Evolutionary conservation across 257 asterid species (phyloP).

Genomic region (Verbena officinalis): DNA sequence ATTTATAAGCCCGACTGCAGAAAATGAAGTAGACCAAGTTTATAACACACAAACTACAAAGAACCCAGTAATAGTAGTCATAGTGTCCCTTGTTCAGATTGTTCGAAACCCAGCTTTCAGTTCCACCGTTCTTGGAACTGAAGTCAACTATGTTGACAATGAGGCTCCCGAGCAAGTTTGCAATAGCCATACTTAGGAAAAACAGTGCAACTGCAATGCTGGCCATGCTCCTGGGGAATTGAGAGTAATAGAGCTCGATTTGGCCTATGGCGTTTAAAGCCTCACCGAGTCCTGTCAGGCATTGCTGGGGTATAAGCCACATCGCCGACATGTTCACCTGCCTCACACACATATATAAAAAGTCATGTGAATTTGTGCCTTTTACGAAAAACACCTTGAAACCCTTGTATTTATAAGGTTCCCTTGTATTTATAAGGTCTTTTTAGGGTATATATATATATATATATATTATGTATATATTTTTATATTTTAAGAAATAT

Average conservation of each 20-base stretch:
- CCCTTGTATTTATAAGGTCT: too few relatives aligned
- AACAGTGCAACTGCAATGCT: slow-evolving; percentile 65
- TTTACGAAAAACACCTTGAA: too few relatives aligned
- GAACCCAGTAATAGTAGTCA: slow-evolving; percentile 75
- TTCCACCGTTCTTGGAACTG: slow-evolving; percentile 42
- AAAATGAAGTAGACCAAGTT: slow-evolving; percentile 51
- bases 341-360: too few relatives aligned
- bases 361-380: too few relatives aligned
- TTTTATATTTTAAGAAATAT: too few relatives aligned
- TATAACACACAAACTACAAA: slow-evolving; percentile 37
- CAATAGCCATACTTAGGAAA: slow-evolving; percentile 50
- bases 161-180: slow-evolving; percentile 52
- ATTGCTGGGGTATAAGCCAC: slow-evolving; percentile 67
- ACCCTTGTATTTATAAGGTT: too few relatives aligned
- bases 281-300: slow-evolving; percentile 60
- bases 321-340: slow-evolving; percentile 62
- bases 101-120: slow-evolving; percentile 59
- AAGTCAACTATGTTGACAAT: slow-evolving; percentile 41
- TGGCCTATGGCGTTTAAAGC: slow-evolving; percentile 73
- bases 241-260: slow-evolving; percentile 56
- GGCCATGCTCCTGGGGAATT: slow-evolving; percentile 68
- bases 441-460: too few relatives aligned
- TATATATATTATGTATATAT: too few relatives aligned
- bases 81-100: slow-evolving; percentile 68
- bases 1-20: slow-evolving; percentile 37